Conservation (phyloP, 2,329 filamentous ascomycete species). For the Cladophialophora immunda region DNA sequence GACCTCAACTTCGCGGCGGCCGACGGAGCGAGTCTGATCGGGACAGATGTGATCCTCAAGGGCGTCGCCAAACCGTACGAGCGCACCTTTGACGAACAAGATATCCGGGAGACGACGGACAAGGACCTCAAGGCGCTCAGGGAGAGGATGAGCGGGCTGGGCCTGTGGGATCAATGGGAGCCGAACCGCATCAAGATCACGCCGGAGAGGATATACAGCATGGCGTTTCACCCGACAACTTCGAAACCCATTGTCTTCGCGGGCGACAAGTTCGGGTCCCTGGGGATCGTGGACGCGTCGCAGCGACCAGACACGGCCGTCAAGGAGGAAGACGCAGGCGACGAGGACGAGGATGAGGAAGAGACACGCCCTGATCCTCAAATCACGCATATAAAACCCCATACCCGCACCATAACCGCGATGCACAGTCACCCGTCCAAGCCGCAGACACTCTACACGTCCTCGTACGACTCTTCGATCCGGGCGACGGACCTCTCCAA, state of each 20-base stretch:
- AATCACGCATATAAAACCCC: conserved; percentile 90
- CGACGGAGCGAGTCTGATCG: conserved; percentile 76
- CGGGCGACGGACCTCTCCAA: conserved; percentile 84
- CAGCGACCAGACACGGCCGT: conserved; percentile 62
- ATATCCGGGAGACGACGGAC: conserved; percentile 80
- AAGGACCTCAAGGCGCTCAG: conserved; percentile 77
- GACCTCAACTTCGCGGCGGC: conserved; percentile 72
- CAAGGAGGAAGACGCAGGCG: conserved; percentile 66
- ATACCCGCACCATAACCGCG: conserved; percentile 85
- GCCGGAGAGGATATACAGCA: conserved; percentile 83
- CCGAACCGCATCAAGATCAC: conserved; percentile 93
- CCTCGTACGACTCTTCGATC: conserved; percentile 93
- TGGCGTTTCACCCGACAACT: conserved; percentile 86
- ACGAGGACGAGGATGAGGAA: conserved; percentile 68
- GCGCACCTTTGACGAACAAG: conserved; percentile 84
- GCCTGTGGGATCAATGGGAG: conserved; percentile 83
- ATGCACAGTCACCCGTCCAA: conserved; percentile 81
- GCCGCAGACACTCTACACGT: conserved; percentile 78
- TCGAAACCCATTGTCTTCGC: conserved; percentile 91
- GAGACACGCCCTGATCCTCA: conserved; percentile 66
- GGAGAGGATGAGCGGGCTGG: conserved; percentile 77
- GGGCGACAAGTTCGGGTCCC: conserved; percentile 89
- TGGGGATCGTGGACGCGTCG: conserved; percentile 90
- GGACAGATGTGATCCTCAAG: conserved; percentile 66
- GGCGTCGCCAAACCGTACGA: conserved; percentile 80